Evolutionary conservation across 495 filamentous ascomycete genomes (phyloP).

Genomic region (Platismatia glauca): DNA sequence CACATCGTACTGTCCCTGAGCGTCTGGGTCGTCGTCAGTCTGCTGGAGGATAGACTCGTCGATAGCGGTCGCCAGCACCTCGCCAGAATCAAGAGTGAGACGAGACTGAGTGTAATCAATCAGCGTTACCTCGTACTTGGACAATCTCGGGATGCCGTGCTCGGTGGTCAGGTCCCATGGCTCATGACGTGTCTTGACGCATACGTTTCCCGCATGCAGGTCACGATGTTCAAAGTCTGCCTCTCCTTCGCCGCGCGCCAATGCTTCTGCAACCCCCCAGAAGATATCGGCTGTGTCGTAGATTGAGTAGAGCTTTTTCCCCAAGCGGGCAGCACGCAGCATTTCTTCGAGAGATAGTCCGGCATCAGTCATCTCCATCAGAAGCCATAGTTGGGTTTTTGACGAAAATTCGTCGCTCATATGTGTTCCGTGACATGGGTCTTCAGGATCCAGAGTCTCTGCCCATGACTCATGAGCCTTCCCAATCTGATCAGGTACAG

Average conservation of each 20-base stretch:
- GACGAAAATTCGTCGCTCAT: slow-evolving; percentile 37
- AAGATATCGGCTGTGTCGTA: slow-evolving; percentile 58
- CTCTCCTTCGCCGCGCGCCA: slow-evolving; percentile 65
- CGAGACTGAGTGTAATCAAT: slow-evolving; percentile 88
- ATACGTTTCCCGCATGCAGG: slow-evolving; percentile 81
- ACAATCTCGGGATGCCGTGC: slow-evolving; percentile 12
- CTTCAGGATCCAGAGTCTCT: background rate
- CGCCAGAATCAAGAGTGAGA: slow-evolving; percentile 30
- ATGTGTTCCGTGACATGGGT: background rate
- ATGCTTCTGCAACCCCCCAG: slow-evolving; percentile 65
- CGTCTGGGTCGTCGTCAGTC: slow-evolving; percentile 2
- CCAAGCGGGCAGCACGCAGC: slow-evolving; percentile 27
- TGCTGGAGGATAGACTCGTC: slow-evolving; percentile 30
- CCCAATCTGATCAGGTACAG: slow-evolving; percentile 37
- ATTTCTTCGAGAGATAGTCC: slow-evolving; percentile 67
- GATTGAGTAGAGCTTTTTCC: background rate
- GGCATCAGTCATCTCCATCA: slow-evolving; percentile 82
- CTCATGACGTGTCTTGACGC: slow-evolving; percentile 39
- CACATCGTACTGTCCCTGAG: slow-evolving; percentile 19
- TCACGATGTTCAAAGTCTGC: slow-evolving; percentile 83
- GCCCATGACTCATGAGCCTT: background rate
- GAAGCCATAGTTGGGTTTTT: slow-evolving; percentile 63
- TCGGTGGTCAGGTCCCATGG: background rate
- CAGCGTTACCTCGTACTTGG: slow-evolving; percentile 64
- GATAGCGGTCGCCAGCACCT: slow-evolving; percentile 35